Percentiles rank a stretch among this genome's conserved stretches.
phyloP scores from a whole-genome alignment of 225 moss, liverwort and hornwort species.

The Pseudoscleropodium purum region DNA sequence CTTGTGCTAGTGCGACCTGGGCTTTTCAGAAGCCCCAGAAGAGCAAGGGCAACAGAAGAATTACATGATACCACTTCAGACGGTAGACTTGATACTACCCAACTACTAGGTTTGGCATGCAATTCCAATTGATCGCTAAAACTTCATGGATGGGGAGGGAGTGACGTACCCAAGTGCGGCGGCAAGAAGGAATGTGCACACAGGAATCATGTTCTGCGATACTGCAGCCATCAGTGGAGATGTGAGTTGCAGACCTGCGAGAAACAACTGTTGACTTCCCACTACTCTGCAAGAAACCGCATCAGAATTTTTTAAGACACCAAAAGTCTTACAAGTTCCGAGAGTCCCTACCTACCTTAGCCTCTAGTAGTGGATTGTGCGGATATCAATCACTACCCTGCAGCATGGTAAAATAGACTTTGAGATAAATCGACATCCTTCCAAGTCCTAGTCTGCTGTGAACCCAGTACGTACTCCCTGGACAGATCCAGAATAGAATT shows the following conservation, averaged over 20 bases:
- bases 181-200: constrained; percentile 46
- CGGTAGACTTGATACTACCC: neutral
- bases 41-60: neutral
- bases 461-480: neutral
- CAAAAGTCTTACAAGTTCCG: neutral
- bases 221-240: constrained; percentile 43
- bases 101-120: no score
- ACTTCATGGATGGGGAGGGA: neutral
- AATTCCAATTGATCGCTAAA: neutral
- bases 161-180: constrained; percentile 23
- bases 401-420: neutral
- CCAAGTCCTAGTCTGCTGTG: neutral
- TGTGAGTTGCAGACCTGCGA: constrained; percentile 43
- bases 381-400: neutral
- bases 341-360: neutral
- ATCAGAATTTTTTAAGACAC: neutral
- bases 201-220: constrained; percentile 51
- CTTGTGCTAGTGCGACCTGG: neutral
- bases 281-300: constrained; percentile 35
- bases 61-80: neutral
- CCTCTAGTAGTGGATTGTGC: neutral
- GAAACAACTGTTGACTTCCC: constrained; percentile 49
- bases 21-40: neutral
- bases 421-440: neutral
- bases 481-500: neutral